Evolutionary conservation across 2,329 filamentous ascomycete genomes (phyloP), one percentile per base, ranked within the genome.

Genomic region (Diaporthe sp.): DNA sequence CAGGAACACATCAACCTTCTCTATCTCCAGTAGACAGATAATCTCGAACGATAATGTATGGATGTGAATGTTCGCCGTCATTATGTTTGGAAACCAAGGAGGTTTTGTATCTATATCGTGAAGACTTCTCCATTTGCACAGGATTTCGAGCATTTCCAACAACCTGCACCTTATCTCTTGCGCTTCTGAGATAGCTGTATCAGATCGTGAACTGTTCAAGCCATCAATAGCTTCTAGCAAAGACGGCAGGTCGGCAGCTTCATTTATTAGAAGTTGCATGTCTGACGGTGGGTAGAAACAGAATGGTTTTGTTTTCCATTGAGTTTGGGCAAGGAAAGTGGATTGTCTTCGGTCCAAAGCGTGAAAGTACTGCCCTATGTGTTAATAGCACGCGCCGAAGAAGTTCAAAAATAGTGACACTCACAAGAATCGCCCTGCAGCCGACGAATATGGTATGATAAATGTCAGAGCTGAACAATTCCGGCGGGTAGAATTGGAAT

Each of bases 381-480:
- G 57, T 64, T 22, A 64, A 13, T 19, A 19, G 13, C 3, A 0
- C 7, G n/a, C 8, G 12, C 22, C n/a, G 38, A 30, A 22, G 19
- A 45, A n/a, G n/a, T 38, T 64, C 17, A 15, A 30, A 28, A 28
- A 45, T 15, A 38, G n/a, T 19, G 17, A 12, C 4, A 45, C 58
- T 30, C 58, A 64, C 58, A 5, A 64, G 38, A 9, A 64, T 42
- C 12, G 38, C n/a, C 25, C 58, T 64, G 30, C 58, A 64, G 4
- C 58, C 58, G n/a, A 64, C 58, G 40, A 64, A 64, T 45, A 64
- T 64, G 25, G 38, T 30, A 25, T 64, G 58, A 22, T 45, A 64
- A 22, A 45, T n/a, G 9, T 64, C 58, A 13, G 40, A 64, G 15
- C 58, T 64, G 58, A 64, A 64, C 25, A 64, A 45, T 12, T 64